Percentiles rank a stretch among this genome's conserved stretches.
These are phyloP conservation scores for Chrysoporthe cubensis DNA, from an alignment of 2,329 filamentous ascomycete genomes.

Conservation along the genomic window DNA sequence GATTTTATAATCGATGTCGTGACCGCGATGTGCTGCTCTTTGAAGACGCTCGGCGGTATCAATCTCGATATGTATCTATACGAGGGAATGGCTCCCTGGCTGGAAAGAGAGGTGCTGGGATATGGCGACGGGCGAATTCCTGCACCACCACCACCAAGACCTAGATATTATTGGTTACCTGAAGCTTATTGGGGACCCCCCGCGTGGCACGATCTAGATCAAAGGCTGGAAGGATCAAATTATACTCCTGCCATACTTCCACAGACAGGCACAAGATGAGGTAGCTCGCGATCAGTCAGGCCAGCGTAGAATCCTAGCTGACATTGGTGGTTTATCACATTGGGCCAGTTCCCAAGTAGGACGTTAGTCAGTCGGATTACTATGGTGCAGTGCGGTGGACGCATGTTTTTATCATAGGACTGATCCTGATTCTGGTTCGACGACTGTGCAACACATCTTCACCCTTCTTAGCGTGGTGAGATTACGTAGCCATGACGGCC, in stretches of 20 bases:
- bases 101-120: conserved; percentile 17
- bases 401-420: too few species aligned
- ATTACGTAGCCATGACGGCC: too few species aligned
- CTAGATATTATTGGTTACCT: background rate
- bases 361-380: too few species aligned
- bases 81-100: conserved; percentile 2
- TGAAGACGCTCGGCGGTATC: background rate
- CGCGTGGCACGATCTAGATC: conserved; percentile 8
- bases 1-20: conserved; percentile 8
- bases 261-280: too few species aligned
- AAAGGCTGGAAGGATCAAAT: conserved; percentile 19
- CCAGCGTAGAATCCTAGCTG: too few species aligned
- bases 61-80: background rate
- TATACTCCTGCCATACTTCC: background rate
- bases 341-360: too few species aligned
- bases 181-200: background rate
- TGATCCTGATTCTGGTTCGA: too few species aligned
- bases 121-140: background rate
- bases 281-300: too few species aligned
- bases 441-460: too few species aligned
- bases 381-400: too few species aligned
- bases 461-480: too few species aligned
- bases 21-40: conserved; percentile 8
- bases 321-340: too few species aligned
- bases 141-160: background rate